Percentiles rank a stretch among this genome's conserved stretches.
phyloP scores from a whole-genome alignment of 805 yeast genomes.

The Yarrowia alimentaria region DNA sequence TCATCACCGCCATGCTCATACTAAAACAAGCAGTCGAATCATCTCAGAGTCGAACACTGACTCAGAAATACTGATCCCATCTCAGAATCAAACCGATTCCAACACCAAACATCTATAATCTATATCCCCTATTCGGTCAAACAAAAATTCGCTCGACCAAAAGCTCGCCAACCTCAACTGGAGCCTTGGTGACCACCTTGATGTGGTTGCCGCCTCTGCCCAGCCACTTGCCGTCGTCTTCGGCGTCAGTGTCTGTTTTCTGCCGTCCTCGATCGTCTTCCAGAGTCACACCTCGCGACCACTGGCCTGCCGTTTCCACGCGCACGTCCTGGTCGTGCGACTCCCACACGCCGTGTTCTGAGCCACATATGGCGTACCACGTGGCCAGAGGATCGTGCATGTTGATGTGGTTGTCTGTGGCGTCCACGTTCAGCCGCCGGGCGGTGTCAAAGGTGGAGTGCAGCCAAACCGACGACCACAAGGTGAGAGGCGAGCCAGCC shows the following conservation, averaged over 20 bases:
- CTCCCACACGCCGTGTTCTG: slow-evolving; percentile 30
- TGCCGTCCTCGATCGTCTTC: slow-evolving; percentile 40
- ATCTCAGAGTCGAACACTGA: too few species aligned
- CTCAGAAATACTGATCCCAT: too few species aligned
- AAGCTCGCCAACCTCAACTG: slow-evolving; percentile 2
- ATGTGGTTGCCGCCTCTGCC: slow-evolving; percentile 9
- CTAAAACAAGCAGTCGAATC: too few species aligned
- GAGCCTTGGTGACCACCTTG: slow-evolving; percentile 26
- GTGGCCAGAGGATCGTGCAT: slow-evolving; percentile 46
- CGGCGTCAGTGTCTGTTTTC: slow-evolving; percentile 29
- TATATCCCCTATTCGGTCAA: not conserved
- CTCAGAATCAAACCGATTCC: too few species aligned
- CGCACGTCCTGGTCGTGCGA: slow-evolving; percentile 39
- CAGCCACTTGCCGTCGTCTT: slow-evolving; percentile 30
- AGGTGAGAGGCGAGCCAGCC: slow-evolving; percentile 37
- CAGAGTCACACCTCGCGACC: slow-evolving; percentile 42
- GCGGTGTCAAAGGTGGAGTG: slow-evolving; percentile 34
- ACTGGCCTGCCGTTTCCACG: slow-evolving; percentile 43
- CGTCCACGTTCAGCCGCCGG: slow-evolving; percentile 32
- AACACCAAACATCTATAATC: not conserved
- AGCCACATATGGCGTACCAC: slow-evolving; percentile 37
- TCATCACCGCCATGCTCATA: too few species aligned
- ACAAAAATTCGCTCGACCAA: slow-evolving; percentile 18
- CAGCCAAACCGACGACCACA: slow-evolving; percentile 42
- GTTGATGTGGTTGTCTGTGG: slow-evolving; percentile 32